phyloP scores from a whole-genome alignment of 148 eudicot species.

The Pharnaceum exiguum region DNA sequence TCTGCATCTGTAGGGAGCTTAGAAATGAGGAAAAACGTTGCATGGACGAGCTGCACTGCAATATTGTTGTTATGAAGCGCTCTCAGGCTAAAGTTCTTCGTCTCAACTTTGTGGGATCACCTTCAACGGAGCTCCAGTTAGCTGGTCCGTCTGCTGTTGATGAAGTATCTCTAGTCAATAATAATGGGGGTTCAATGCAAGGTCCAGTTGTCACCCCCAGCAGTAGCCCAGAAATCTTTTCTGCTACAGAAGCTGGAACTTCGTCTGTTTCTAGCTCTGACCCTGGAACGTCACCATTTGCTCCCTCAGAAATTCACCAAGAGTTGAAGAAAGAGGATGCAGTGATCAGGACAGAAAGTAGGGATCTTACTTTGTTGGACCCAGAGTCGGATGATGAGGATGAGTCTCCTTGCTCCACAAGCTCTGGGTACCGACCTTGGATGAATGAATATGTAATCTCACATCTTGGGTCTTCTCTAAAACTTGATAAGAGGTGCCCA shows the following conservation, averaged over 20 bases:
- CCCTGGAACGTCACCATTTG: slow-evolving; percentile 74
- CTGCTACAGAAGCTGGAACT: slow-evolving; percentile 84
- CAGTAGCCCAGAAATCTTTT: slow-evolving; percentile 84
- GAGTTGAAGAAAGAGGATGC: slow-evolving; percentile 41
- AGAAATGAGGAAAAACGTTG: slow-evolving; percentile 81
- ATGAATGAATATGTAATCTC: slow-evolving; percentile 50
- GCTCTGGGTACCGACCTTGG: slow-evolving; percentile 78
- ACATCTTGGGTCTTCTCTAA: slow-evolving; percentile 29
- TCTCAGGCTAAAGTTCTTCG: slow-evolving; percentile 80
- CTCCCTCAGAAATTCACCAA: slow-evolving; percentile 30
- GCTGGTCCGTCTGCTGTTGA: slow-evolving; percentile 26
- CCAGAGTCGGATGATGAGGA: slow-evolving; percentile 70
- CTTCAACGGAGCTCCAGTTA: slow-evolving; percentile 46
- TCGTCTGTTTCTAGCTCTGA: slow-evolving; percentile 91
- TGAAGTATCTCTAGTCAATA: slow-evolving; percentile 26
- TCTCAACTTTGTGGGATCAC: slow-evolving; percentile 68
- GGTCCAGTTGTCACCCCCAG: slow-evolving; percentile 84
- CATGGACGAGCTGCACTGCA: slow-evolving; percentile 92
- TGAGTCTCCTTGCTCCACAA: slow-evolving; percentile 57
- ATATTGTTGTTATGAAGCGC: slow-evolving; percentile 76
- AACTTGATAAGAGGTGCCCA: slow-evolving; percentile 30
- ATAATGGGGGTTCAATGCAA: slow-evolving; percentile 27
- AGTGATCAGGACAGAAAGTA: slow-evolving; percentile 31
- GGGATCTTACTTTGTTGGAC: slow-evolving; percentile 38
- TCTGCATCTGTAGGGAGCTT: slow-evolving; percentile 50